Evolutionary conservation across 1,139 yeast genomes (phyloP).

Genomic region (Sugiyamaella paludigena): DNA sequence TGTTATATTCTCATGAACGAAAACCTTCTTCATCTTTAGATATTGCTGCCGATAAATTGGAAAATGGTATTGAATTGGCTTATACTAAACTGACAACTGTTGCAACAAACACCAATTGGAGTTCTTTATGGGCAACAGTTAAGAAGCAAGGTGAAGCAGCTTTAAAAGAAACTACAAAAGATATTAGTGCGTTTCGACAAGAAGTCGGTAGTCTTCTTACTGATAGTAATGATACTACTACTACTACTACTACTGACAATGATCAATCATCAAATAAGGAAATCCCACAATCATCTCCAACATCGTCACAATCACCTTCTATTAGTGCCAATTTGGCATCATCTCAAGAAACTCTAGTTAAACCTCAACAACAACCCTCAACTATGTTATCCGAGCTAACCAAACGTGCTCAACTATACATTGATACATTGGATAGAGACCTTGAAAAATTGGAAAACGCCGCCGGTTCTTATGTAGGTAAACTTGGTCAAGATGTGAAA

Average conservation of each 20-base stretch:
- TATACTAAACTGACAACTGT: slow-evolving; percentile 44
- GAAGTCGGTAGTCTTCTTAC: slow-evolving; percentile 32
- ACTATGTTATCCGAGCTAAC: slow-evolving; percentile 39
- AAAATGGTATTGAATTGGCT: slow-evolving; percentile 53
- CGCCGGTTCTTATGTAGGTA: slow-evolving; percentile 58
- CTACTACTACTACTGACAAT: neutral
- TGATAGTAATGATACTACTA: slow-evolving; percentile 10
- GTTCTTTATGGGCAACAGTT: slow-evolving; percentile 40
- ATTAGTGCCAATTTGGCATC: slow-evolving; percentile 10
- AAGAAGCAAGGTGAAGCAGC: slow-evolving; percentile 43
- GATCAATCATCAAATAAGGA: too few relatives aligned
- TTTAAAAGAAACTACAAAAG: slow-evolving; percentile 41
- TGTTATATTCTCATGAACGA: slow-evolving; percentile 5
- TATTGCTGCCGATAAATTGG: slow-evolving; percentile 45
- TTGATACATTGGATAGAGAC: slow-evolving; percentile 65
- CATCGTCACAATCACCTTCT: neutral
- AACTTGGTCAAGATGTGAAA: slow-evolving; percentile 47
- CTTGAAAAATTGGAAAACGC: slow-evolving; percentile 64
- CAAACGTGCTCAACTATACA: slow-evolving; percentile 52
- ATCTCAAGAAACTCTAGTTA: slow-evolving; percentile 20
- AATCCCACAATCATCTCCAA: too few relatives aligned
- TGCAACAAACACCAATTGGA: slow-evolving; percentile 33
- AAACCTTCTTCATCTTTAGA: slow-evolving; percentile 27
- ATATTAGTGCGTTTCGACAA: slow-evolving; percentile 31
- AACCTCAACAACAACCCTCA: slow-evolving; percentile 36